These are phyloP conservation scores for Epichloe baconii DNA, from an alignment of 2,329 filamentous ascomycete species.

Conservation along the genomic window DNA sequence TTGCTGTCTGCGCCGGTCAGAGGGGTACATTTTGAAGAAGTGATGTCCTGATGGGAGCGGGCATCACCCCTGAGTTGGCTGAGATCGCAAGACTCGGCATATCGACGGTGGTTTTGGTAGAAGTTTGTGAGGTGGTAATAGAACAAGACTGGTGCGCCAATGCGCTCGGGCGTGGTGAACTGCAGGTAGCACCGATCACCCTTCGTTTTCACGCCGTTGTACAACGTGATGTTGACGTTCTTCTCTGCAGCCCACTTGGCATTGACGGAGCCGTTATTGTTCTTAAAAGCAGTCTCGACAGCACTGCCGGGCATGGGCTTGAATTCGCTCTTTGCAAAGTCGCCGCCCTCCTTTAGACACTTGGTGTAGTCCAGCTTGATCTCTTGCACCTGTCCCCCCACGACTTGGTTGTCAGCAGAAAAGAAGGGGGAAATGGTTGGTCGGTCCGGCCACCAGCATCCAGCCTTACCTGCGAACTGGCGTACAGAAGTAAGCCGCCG, in stretches of 20 bases:
- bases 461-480: constrained; percentile 57
- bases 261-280: constrained; percentile 25
- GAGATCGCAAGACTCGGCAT: constrained; percentile 78
- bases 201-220: constrained; percentile 20
- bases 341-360: constrained; percentile 48
- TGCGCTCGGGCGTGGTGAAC: constrained; percentile 67
- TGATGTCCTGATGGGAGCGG: constrained; percentile 47
- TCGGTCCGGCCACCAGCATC: neutral
- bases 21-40: constrained; percentile 61
- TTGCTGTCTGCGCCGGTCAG: constrained; percentile 43
- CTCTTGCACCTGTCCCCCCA: constrained; percentile 60
- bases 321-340: constrained; percentile 21
- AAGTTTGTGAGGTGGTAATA: constrained; percentile 97
- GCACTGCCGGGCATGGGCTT: constrained; percentile 40
- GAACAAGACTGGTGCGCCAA: constrained; percentile 72
- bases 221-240: constrained; percentile 27
- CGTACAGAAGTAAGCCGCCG: constrained; percentile 74
- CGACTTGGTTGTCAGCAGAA: neutral
- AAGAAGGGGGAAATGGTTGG: neutral
- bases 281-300: constrained; percentile 61
- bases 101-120: constrained; percentile 96
- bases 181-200: constrained; percentile 55
- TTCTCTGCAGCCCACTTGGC: constrained; percentile 30
- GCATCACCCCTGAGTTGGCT: constrained; percentile 65
- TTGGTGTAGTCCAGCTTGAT: constrained; percentile 80